These are phyloP conservation scores for Rhododendron henanense DNA, from an alignment of 148 eudicot species.

Conservation along the genomic window DNA sequence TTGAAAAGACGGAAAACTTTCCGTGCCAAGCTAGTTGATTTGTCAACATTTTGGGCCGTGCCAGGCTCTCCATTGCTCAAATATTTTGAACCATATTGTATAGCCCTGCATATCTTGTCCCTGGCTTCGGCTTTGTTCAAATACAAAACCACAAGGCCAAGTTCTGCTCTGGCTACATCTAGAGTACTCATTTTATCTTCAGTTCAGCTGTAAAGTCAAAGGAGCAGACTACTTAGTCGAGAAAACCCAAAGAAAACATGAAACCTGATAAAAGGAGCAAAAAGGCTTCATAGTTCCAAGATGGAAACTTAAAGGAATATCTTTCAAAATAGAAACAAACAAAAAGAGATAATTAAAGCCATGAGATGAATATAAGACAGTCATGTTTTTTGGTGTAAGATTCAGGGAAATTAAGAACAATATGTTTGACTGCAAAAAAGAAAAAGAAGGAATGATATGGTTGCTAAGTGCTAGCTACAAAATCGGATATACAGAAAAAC, in stretches of 20 bases:
- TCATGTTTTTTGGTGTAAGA: background rate
- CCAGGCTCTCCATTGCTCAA: slow-evolving; percentile 88
- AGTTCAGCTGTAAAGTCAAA: slow-evolving; percentile 23
- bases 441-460: background rate
- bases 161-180: slow-evolving; percentile 79
- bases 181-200: slow-evolving; percentile 59
- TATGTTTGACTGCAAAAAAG: background rate
- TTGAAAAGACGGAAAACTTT: slow-evolving; percentile 96
- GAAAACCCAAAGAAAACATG: background rate
- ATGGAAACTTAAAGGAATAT: background rate
- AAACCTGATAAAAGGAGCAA: background rate
- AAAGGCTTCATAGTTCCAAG: background rate
- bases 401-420: background rate
- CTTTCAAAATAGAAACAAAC: background rate
- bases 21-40: slow-evolving; percentile 83
- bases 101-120: slow-evolving; percentile 97
- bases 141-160: slow-evolving; percentile 72
- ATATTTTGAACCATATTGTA: slow-evolving; percentile 93
- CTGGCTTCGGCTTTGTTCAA: slow-evolving; percentile 98
- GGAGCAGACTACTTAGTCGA: background rate
- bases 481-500: background rate
- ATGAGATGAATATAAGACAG: background rate
- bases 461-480: background rate
- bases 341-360: background rate
- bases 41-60: slow-evolving; percentile 91